phyloP scores from a whole-genome alignment of 1,284 basidiomycete species.

The Malassezia restricta region DNA sequence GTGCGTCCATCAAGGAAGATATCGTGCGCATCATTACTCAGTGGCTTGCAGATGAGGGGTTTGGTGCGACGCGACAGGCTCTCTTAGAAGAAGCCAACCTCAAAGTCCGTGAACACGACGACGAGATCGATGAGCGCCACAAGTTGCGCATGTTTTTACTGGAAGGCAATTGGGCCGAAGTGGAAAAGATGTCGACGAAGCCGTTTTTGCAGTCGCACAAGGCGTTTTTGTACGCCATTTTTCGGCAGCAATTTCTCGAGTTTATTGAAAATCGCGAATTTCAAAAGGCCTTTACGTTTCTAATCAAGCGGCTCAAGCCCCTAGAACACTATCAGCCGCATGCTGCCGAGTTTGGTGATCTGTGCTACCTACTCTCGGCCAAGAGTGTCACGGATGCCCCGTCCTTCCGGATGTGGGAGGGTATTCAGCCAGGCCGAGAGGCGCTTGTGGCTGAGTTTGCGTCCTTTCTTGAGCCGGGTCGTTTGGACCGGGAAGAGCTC shows the following conservation, averaged over 20 bases:
- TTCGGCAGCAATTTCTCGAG: conserved; percentile 48
- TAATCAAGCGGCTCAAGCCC: conserved; percentile 50
- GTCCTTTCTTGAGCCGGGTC: conserved; percentile 34
- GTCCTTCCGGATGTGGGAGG: conserved; percentile 49
- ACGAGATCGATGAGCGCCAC: conserved; percentile 42
- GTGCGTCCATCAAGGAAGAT: conserved; percentile 29
- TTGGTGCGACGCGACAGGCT: conserved; percentile 45
- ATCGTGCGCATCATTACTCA: conserved; percentile 47
- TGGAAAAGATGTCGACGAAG: conserved; percentile 47
- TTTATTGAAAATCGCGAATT: conserved; percentile 50
- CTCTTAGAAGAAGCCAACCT: conserved; percentile 47
- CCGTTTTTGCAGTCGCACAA: conserved; percentile 49
- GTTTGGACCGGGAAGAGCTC: conserved; percentile 25
- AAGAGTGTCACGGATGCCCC: conserved; percentile 50
- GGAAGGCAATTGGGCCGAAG: conserved; percentile 49
- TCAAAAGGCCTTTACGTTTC: conserved; percentile 49
- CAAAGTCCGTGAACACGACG: conserved; percentile 37
- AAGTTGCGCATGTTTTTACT: conserved; percentile 48
- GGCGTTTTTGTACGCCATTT: conserved; percentile 48
- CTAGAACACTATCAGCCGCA: conserved; percentile 51
- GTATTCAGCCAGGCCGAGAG: conserved; percentile 47
- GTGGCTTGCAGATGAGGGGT: conserved; percentile 47
- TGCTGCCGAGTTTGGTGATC: conserved; percentile 49
- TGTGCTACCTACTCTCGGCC: conserved; percentile 49
- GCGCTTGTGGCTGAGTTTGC: conserved; percentile 46